Evolutionary conservation across 23 red algal species (phyloP).

Genomic region (Gracilaria vermiculophylla): DNA sequence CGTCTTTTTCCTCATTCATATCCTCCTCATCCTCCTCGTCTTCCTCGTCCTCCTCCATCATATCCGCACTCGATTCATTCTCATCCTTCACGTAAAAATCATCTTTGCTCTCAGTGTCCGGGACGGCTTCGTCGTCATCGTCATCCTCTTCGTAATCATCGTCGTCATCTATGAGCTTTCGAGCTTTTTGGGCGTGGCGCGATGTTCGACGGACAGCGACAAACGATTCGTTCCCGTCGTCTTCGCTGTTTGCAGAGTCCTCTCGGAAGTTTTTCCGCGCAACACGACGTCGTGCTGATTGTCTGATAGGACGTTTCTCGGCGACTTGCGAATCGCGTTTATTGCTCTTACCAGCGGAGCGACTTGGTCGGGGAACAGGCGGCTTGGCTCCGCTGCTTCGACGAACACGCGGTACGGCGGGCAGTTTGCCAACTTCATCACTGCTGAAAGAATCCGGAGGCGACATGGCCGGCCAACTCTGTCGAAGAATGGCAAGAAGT

Average conservation of each 20-base stretch:
- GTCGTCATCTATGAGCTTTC: slow-evolving; percentile 43
- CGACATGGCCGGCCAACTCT: not conserved
- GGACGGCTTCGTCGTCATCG: slow-evolving; percentile 11
- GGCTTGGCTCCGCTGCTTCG: slow-evolving; percentile 3
- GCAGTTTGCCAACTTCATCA: slow-evolving; percentile 43
- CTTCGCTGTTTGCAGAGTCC: slow-evolving; percentile 21
- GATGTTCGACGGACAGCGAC: not conserved
- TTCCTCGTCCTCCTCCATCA: slow-evolving; percentile 18
- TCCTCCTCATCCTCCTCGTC: slow-evolving; percentile 14
- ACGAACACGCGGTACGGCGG: slow-evolving; percentile 37
- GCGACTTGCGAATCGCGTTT: slow-evolving; percentile 1
- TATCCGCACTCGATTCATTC: slow-evolving; percentile 12
- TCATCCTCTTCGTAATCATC: slow-evolving; percentile 51
- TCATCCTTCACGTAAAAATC: slow-evolving; percentile 21
- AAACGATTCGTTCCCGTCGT: slow-evolving; percentile 15
- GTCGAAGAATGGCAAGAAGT: not conserved
- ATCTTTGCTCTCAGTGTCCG: slow-evolving; percentile 2
- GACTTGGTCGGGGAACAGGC: not conserved
- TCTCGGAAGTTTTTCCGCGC: slow-evolving; percentile 9
- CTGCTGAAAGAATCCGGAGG: slow-evolving; percentile 38
- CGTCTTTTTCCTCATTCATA: slow-evolving; percentile 25
- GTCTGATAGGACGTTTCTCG: not conserved
- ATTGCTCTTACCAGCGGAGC: not conserved
- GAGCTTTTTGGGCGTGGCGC: not conserved
- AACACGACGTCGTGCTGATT: slow-evolving; percentile 12